phyloP scores from a whole-genome alignment of 1,284 basidiomycete genomes.

The Trametes pubescens region DNA sequence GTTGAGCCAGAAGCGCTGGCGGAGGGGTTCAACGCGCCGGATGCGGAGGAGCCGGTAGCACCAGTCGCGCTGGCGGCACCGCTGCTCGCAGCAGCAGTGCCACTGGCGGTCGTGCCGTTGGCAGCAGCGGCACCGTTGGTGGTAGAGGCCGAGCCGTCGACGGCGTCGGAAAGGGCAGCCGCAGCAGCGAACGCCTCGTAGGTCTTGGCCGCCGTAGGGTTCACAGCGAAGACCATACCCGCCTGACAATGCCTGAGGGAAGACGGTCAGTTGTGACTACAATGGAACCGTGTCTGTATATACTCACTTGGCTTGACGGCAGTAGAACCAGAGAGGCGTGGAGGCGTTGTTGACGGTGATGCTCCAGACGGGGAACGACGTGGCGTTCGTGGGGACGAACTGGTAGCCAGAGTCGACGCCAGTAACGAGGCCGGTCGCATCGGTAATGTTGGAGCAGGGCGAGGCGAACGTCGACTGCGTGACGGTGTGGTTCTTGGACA shows the following conservation, averaged over 20 bases:
- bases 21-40: constrained; percentile 8
- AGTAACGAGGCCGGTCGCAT: constrained; percentile 32
- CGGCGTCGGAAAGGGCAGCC: constrained; percentile 42
- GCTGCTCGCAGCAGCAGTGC: constrained; percentile 1
- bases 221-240: constrained; percentile 54
- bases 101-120: background rate
- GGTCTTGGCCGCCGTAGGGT: constrained; percentile 43
- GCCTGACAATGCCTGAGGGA: constrained; percentile 43
- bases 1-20: constrained; percentile 22
- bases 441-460: constrained; percentile 50
- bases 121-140: constrained; percentile 27
- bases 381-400: constrained; percentile 41
- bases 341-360: constrained; percentile 48
- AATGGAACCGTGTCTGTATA: too few relatives aligned
- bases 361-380: constrained; percentile 44
- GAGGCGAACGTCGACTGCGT: constrained; percentile 65
- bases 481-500: constrained; percentile 55
- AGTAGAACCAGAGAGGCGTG: constrained; percentile 53
- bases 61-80: constrained; percentile 32
- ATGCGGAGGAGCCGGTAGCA: constrained; percentile 19
- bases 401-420: constrained; percentile 56
- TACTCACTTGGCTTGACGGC: constrained; percentile 46
- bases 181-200: constrained; percentile 47
- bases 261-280: constrained; percentile 3
- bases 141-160: constrained; percentile 26